Evolutionary conservation across 2,329 filamentous ascomycete species (phyloP).

Genomic region (Metarhizium humberi): DNA sequence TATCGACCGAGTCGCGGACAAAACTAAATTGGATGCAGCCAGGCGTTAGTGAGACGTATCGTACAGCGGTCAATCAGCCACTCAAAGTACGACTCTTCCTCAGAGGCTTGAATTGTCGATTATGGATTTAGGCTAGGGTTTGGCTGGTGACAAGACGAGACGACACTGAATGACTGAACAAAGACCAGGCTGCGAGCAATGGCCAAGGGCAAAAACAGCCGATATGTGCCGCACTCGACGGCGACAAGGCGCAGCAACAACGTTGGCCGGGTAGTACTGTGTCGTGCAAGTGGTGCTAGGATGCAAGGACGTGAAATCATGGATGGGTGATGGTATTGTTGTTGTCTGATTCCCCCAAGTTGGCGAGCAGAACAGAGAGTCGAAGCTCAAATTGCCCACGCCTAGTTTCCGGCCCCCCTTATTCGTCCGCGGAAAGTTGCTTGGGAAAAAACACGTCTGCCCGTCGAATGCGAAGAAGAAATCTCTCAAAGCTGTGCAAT

Average conservation of each 20-base stretch:
- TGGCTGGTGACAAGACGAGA: background rate
- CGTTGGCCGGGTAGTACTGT: background rate
- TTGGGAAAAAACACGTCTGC: background rate
- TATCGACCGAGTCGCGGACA: conserved; percentile 2
- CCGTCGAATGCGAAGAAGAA: background rate
- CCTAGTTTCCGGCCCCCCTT: background rate
- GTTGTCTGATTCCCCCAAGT: background rate
- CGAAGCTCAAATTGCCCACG: background rate
- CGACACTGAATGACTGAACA: background rate
- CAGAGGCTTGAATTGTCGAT: background rate
- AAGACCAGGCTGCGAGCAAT: background rate
- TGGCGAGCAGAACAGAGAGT: background rate
- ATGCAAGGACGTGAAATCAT: background rate
- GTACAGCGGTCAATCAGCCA: background rate
- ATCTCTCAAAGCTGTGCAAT: background rate
- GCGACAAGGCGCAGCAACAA: background rate
- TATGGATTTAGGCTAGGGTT: background rate
- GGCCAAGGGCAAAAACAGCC: background rate
- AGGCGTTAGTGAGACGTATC: background rate
- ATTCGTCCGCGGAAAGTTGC: background rate
- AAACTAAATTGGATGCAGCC: conserved; percentile 4
- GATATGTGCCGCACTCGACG: background rate
- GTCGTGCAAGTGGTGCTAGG: background rate
- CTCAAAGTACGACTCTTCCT: background rate
- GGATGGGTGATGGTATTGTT: background rate